Evolutionary conservation across 768 basidiomycete genomes (phyloP).

Genomic region (Phaeolepiota aurea): DNA sequence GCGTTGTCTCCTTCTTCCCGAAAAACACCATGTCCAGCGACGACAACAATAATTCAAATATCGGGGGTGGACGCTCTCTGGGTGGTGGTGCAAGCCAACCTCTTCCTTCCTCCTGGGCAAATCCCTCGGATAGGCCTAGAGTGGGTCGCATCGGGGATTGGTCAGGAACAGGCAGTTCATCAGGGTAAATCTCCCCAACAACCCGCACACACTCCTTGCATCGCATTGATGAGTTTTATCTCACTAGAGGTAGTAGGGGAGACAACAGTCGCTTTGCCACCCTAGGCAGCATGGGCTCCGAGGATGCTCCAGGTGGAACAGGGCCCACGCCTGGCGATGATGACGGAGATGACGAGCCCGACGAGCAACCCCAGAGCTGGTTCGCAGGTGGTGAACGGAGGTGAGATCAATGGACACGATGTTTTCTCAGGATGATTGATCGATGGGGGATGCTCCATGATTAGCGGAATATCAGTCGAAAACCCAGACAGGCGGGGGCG

Average conservation of each 20-base stretch:
- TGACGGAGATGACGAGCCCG: slow-evolving; percentile 41
- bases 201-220: not conserved
- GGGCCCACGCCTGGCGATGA: slow-evolving; percentile 32
- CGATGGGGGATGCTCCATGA: slow-evolving; percentile 3
- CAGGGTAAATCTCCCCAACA: slow-evolving; percentile 14
- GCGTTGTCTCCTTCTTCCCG: not conserved
- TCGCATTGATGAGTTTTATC: not conserved
- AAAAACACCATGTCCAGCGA: slow-evolving; percentile 26
- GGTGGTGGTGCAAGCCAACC: slow-evolving; percentile 41
- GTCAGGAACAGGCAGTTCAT: slow-evolving; percentile 16
- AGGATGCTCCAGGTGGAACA: slow-evolving; percentile 5
- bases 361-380: slow-evolving; percentile 55
- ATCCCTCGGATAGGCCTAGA: slow-evolving; percentile 27
- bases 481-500: slow-evolving; percentile 55
- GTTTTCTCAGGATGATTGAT: no score
- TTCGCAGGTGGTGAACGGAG: slow-evolving; percentile 96
- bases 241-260: slow-evolving; percentile 7
- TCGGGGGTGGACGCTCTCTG: slow-evolving; percentile 33
- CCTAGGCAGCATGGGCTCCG: slow-evolving; percentile 9
- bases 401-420: no score
- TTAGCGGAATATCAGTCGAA: slow-evolving; percentile 87
- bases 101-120: slow-evolving; percentile 38
- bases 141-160: slow-evolving; percentile 50
- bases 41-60: slow-evolving; percentile 17
- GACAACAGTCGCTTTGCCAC: slow-evolving; percentile 18